Evolutionary conservation across 2,329 filamentous ascomycete genomes (phyloP).

Genomic region (Aspergillus neoniger): DNA sequence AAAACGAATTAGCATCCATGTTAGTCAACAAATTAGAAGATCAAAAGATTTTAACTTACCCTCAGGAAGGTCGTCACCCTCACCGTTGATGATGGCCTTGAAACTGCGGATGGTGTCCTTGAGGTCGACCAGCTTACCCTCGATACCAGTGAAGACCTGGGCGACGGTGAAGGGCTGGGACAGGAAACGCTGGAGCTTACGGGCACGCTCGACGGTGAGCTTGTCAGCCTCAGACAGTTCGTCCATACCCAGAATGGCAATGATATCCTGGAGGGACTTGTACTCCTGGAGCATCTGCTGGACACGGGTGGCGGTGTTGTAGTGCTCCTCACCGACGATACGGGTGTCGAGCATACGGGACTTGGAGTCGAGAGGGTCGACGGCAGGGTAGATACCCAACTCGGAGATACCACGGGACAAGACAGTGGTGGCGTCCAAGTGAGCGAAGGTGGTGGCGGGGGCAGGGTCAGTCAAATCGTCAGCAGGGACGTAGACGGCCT

Average conservation of each 20-base stretch:
- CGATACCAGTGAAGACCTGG: constrained; percentile 73
- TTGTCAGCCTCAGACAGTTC: constrained; percentile 99
- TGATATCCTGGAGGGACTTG: constrained; percentile 99
- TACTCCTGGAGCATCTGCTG: constrained; percentile 99
- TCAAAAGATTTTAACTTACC: constrained; percentile 54
- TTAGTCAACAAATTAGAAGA: neutral
- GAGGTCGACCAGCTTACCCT: constrained; percentile 94
- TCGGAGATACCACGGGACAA: constrained; percentile 99
- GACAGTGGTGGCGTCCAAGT: constrained; percentile 99
- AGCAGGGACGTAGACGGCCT: constrained; percentile 99
- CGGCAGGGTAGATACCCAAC: constrained; percentile 99
- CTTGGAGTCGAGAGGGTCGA: constrained; percentile 99
- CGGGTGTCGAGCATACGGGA: constrained; percentile 99
- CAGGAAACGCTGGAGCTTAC: constrained; percentile 99
- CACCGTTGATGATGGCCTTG: constrained; percentile 94
- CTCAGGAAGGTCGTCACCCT: constrained; percentile 94
- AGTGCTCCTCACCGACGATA: constrained; percentile 98
- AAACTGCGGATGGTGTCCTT: constrained; percentile 98
- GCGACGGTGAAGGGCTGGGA: constrained; percentile 96
- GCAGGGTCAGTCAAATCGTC: constrained; percentile 99
- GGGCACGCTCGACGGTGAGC: constrained; percentile 99
- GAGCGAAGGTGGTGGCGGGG: constrained; percentile 98
- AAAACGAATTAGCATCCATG: constrained; percentile 27
- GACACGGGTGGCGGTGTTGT: constrained; percentile 88
- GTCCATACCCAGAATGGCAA: constrained; percentile 99